Evolutionary conservation across 108 stramenopile genomes (phyloP).

Genomic region (Fragilaria crotonensis): DNA sequence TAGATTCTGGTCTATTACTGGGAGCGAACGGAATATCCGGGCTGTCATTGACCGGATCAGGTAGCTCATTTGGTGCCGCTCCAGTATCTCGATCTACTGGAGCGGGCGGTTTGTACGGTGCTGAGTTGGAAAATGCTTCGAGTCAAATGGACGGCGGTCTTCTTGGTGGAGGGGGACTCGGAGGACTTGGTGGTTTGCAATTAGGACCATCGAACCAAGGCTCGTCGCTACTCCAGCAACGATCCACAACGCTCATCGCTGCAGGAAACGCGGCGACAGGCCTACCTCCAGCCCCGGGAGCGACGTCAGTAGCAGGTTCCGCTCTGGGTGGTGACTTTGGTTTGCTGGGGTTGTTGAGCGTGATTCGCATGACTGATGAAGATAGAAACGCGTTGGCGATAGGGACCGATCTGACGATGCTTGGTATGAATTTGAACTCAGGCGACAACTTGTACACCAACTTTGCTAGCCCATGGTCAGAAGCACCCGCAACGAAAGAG

Average conservation of each 20-base stretch:
- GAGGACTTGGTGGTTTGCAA: conserved; percentile 16
- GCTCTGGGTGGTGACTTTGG: conserved; percentile 90
- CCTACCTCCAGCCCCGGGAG: conserved; percentile 12
- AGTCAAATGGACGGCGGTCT: conserved; percentile 28
- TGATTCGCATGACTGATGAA: conserved; percentile 95
- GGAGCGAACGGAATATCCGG: not conserved
- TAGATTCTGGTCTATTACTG: not conserved
- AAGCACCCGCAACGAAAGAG: conserved; percentile 72
- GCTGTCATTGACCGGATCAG: conserved; percentile 3
- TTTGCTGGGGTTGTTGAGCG: conserved; percentile 85
- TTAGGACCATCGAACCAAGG: conserved; percentile 13
- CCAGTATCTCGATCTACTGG: not conserved
- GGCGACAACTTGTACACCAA: conserved; percentile 86
- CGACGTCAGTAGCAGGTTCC: conserved; percentile 42
- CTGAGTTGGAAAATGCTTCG: conserved; percentile 16
- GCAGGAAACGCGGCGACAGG: conserved; percentile 11
- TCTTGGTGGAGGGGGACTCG: conserved; percentile 28
- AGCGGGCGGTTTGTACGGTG: conserved; percentile 14
- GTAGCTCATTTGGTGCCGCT: not conserved
- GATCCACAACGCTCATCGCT: conserved; percentile 3
- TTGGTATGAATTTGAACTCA: conserved; percentile 93
- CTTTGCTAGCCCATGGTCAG: conserved; percentile 93
- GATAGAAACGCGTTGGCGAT: conserved; percentile 90
- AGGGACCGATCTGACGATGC: conserved; percentile 92
- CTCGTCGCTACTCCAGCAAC: conserved; percentile 5